A percentile compares a stretch with the other conserved stretches of the same genome.
Conservation (phyloP, 352 stramenopile species). For the Phytopythium helicoides region DNA sequence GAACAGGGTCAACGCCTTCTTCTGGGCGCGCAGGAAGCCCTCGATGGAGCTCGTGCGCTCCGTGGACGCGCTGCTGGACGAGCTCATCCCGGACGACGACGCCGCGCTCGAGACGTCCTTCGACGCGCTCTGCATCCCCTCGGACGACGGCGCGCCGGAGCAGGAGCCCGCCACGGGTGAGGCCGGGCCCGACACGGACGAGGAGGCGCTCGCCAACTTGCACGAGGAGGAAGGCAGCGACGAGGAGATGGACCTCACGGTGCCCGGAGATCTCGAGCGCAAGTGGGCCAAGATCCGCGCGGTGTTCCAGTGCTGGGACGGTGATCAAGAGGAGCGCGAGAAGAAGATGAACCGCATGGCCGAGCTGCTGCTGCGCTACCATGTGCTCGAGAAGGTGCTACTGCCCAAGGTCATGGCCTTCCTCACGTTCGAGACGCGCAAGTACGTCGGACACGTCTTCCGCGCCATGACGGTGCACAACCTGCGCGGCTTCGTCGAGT, state of each 20-base stretch:
- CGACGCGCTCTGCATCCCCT: conserved; percentile 38
- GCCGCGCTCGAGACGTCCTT: conserved; percentile 38
- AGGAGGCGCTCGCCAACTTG: conserved; percentile 15
- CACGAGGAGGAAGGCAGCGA: conserved; percentile 56
- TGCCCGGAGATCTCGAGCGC: conserved; percentile 70
- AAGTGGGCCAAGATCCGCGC: conserved; percentile 73
- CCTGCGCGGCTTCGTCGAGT: conserved; percentile 55
- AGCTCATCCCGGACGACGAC: conserved; percentile 60
- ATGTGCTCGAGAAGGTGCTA: conserved; percentile 71
- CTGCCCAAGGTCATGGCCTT: conserved; percentile 65
- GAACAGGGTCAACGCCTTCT: conserved; percentile 78
- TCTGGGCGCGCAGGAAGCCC: conserved; percentile 70
- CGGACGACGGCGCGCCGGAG: conserved; percentile 18
- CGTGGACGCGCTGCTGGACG: conserved; percentile 54
- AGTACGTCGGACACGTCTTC: conserved; percentile 78
- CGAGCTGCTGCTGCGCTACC: conserved; percentile 67
- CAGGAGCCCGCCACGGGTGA: conserved; percentile 20
- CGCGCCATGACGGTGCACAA: conserved; percentile 76
- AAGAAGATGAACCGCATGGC: conserved; percentile 83
- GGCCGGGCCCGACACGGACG: conserved; percentile 25
- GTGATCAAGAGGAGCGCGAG: conserved; percentile 61
- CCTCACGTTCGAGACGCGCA: conserved; percentile 82
- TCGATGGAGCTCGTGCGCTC: conserved; percentile 73
- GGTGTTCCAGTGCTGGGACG: conserved; percentile 76
- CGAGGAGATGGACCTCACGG: conserved; percentile 63